Evolutionary conservation across 2,329 filamentous ascomycete genomes (phyloP).

Genomic region (Scortechinia acanthostroma): DNA sequence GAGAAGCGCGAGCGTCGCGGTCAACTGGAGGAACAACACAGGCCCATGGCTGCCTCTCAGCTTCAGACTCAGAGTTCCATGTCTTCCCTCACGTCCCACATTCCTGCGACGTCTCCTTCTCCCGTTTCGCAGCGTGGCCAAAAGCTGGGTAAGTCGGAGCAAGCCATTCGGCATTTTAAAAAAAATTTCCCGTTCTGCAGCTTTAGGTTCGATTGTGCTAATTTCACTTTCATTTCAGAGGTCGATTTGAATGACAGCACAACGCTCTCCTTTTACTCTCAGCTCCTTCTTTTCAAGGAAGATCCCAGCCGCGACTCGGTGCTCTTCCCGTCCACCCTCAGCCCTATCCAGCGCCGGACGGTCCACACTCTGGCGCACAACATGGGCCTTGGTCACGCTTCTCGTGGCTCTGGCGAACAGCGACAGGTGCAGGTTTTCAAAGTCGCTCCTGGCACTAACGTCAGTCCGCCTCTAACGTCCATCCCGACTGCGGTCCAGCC

Average conservation of each 20-base stretch:
- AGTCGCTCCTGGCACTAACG: slow-evolving; percentile 29
- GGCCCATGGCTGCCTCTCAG: slow-evolving; percentile 47
- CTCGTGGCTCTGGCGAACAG: slow-evolving; percentile 78
- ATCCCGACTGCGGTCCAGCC: slow-evolving; percentile 55
- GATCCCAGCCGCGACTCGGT: slow-evolving; percentile 71
- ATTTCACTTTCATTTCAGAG: slow-evolving; percentile 35
- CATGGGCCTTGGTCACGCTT: slow-evolving; percentile 85
- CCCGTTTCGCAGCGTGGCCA: slow-evolving; percentile 56
- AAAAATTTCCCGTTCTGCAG: slow-evolving; percentile 7
- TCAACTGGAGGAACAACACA: slow-evolving; percentile 93
- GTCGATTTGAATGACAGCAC: slow-evolving; percentile 87
- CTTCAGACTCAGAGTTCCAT: slow-evolving; percentile 2
- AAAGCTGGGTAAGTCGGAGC: slow-evolving; percentile 26
- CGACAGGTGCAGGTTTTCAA: slow-evolving; percentile 88
- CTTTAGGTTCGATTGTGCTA: slow-evolving; percentile 4
- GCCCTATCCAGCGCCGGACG: slow-evolving; percentile 77
- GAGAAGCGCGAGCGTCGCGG: slow-evolving; percentile 94
- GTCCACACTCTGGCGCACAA: slow-evolving; percentile 93
- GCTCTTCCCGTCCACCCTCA: slow-evolving; percentile 74
- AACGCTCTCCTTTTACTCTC: slow-evolving; percentile 81
- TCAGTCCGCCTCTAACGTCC: slow-evolving; percentile 39
- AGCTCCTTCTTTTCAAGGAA: slow-evolving; percentile 82
- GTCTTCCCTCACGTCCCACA: slow-evolving; percentile 76
- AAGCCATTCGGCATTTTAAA: slow-evolving; percentile 7
- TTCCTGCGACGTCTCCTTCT: slow-evolving; percentile 71